Percentiles rank a stretch among this genome's conserved stretches.
These are phyloP conservation scores for Babjeviella inositovora DNA, from an alignment of 805 yeast species.

Conservation along the genomic window DNA sequence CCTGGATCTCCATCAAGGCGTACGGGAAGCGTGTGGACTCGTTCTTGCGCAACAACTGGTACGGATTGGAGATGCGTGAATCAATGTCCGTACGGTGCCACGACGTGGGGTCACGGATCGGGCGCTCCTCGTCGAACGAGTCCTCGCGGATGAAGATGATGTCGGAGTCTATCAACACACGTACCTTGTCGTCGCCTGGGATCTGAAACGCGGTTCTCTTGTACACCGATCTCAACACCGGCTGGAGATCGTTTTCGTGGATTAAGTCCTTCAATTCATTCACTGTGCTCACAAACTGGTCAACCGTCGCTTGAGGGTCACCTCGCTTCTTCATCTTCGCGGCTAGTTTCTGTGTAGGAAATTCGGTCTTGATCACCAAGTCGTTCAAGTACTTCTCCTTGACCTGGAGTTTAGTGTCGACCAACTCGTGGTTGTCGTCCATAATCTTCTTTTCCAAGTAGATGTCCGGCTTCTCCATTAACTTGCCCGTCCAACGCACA, in stretches of 20 bases:
- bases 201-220: conserved; percentile 94
- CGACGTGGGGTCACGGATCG: conserved; percentile 72
- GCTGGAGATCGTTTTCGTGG: conserved; percentile 52
- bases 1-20: conserved; percentile 77
- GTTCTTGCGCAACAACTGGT: conserved; percentile 65
- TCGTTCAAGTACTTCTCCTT: conserved; percentile 74
- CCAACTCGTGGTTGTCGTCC: conserved; percentile 35
- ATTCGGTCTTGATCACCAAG: conserved; percentile 24
- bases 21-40: conserved; percentile 76
- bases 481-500: conserved; percentile 81
- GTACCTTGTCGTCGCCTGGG: conserved; percentile 90
- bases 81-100: conserved; percentile 95
- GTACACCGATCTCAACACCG: conserved; percentile 73
- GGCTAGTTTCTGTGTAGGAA: conserved; percentile 26
- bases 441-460: conserved; percentile 67
- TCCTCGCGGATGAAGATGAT: conserved; percentile 83
- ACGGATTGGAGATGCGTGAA: conserved; percentile 53
- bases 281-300: conserved; percentile 35
- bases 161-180: conserved; percentile 84
- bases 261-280: conserved; percentile 49
- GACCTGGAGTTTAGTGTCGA: conserved; percentile 49
- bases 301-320: conserved; percentile 31
- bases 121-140: conserved; percentile 66
- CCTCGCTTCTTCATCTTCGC: conserved; percentile 51
- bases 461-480: conserved; percentile 63